These are phyloP conservation scores for Globisporangium acanthophoron DNA, from an alignment of 352 stramenopile species.

Conservation along the genomic window DNA sequence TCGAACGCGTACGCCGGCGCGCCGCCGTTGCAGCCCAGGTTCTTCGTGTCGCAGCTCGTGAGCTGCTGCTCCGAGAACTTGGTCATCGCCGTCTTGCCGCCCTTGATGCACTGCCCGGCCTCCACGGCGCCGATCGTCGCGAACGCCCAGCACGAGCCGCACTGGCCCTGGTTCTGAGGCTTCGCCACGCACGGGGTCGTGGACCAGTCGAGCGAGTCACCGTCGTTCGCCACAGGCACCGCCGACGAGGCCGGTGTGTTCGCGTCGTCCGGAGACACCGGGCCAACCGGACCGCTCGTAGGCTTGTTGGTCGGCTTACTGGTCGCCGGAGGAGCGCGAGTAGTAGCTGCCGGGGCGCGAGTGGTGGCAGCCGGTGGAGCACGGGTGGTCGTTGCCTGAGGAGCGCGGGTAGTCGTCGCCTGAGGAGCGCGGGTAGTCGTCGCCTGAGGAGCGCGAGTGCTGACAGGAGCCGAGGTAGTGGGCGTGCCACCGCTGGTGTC, in stretches of 20 bases:
- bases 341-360: neutral
- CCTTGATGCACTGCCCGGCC: constrained; percentile 79
- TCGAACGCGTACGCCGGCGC: constrained; percentile 86
- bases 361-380: neutral
- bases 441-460: too few species aligned
- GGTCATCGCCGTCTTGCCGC: constrained; percentile 38
- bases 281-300: neutral
- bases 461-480: too few species aligned
- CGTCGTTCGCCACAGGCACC: constrained; percentile 7
- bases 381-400: neutral
- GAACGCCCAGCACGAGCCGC: constrained; percentile 97
- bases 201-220: constrained; percentile 27
- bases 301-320: neutral
- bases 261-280: constrained; percentile 4
- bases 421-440: too few species aligned
- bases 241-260: neutral
- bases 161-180: constrained; percentile 94
- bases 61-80: constrained; percentile 90
- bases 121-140: constrained; percentile 88
- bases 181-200: constrained; percentile 93
- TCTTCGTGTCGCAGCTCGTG: constrained; percentile 82
- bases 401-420: neutral
- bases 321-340: neutral
- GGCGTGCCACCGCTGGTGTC: too few species aligned
- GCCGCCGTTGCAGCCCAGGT: constrained; percentile 89